Base-by-base conservation (phyloP, 257 asterid genomes). In the Solanum sitiens region DNA sequence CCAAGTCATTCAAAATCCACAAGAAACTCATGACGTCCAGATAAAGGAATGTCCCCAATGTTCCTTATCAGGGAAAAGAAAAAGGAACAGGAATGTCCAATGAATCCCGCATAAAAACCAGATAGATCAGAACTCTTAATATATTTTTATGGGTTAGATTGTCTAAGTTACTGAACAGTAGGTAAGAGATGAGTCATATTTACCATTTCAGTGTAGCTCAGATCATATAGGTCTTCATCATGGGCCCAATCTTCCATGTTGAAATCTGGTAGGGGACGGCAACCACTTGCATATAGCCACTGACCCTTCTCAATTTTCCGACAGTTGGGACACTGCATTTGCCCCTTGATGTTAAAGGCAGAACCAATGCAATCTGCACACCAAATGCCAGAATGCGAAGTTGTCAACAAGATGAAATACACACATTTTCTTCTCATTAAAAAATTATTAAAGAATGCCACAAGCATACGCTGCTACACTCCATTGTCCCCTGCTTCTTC, bases 261-360 rank as follows among this genome's bases (percentile, higher is more conserved):
- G 84, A 96, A 92, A 83, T 97, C 99, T 87, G 99, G 95, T 84
- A 90, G 89, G 67, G 98, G 91, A 73, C 98, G 98, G 89, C 92
- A 88, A 71, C 99, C 98, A 90, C 90, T 93, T 27, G 98, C 98
- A 92, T 92, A 97, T 70, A 96, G 94, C 99, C 99, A 97, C 88
- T 94, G 99, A 33, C 99, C 99, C 93, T 94, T 96, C 94, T 97
- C 99, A 90, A 93, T 92, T 91, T 97, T 94, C 42, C 99, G 97
- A 92, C 99, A 97, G 93, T 97, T 97, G 83, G 99, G 99, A 90
- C 99, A 97, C 93, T 96, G 99, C 99, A 97, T 97, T 86, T 96
- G 95, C 87, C 99, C 99, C 92, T 97, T 96, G n/a, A 89, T 80
- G 89, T 97, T 97, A 90, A 97, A 97, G 89, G 99, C 99, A 20